Evolutionary conservation across 345 rosid genomes (phyloP), one percentile per base, ranked within the genome.

Genomic region (Heritiera fomes): DNA sequence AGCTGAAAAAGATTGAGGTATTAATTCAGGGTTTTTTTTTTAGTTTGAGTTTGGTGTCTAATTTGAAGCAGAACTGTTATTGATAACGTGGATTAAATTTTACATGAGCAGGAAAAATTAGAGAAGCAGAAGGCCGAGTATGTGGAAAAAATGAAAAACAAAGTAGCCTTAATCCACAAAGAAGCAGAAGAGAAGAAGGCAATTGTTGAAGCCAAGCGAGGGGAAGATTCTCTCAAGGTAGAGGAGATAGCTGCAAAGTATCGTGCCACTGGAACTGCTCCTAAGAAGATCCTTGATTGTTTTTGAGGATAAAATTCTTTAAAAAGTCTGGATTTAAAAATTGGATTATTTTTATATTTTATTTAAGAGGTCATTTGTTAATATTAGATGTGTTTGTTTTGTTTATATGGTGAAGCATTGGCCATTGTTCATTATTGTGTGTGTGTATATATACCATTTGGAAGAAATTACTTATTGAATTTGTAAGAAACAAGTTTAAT

Each of bases 121-220:
- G 92, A 88, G 83, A 94, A 92, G 91, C 82, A 91, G 85, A 94
- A 88, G 84, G 98, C 97, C 1, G 89, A 81, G 40, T 89, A 86
- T 18, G 87, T 76, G 61, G 99, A 96, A 90, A 85, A 90, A 75
- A 92, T 94, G 94, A 94, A 90, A 77, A 96, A 96, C 88, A 90
- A 89, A 79, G 80, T 88, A 40, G 97, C 97, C 10, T 34, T 78
- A 61, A 86, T 92, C 67, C 98, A 94, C 87, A 96, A 88, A 81
- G 87, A 52, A 80, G 97, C 97, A 5, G 97, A 96, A 81, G 98
- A 96, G 58, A 90, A 89, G 83, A 91, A 85, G 81, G 98, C 99
- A 1, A 78, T 85, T 20, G 78, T 87, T 52, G 97, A 88, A 88
- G 97, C 99, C 7, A 91, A 87, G 77, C 88, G 86, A 0, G 94